Conservation (phyloP, 2,329 filamentous ascomycete species). For the Colletotrichum simmondsii region DNA sequence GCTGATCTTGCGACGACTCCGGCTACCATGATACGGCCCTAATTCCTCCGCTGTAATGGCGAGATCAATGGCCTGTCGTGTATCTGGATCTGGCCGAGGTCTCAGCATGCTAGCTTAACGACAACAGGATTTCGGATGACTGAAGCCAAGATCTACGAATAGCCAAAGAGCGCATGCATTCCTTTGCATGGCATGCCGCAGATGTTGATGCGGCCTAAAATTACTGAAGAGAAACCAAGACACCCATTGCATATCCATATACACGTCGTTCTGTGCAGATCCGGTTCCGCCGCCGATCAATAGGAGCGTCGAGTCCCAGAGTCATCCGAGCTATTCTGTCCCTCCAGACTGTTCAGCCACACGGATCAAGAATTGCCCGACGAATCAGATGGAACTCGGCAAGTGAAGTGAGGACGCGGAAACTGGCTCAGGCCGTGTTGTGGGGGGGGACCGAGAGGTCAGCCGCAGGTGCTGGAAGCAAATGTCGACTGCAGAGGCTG, state of each 20-base stretch:
- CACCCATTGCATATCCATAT: too few species aligned
- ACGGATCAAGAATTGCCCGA: neutral
- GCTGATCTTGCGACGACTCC: neutral
- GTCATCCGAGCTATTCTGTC: neutral
- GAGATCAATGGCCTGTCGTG: neutral
- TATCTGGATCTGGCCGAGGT: neutral
- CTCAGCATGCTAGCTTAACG: neutral
- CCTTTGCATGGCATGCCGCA: neutral
- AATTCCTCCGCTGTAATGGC: neutral
- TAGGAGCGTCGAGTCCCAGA: neutral
- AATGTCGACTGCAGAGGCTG: neutral
- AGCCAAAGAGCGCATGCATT: neutral
- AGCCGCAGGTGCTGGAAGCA: neutral
- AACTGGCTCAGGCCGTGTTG: slow-evolving; percentile 26
- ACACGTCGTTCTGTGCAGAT: neutral
- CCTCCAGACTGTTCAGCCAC: slow-evolving; percentile 18
- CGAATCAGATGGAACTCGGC: slow-evolving; percentile 17
- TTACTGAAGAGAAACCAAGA: neutral
- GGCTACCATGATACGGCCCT: neutral
- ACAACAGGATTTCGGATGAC: neutral
- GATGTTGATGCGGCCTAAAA: neutral
- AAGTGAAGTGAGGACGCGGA: neutral
- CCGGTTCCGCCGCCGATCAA: neutral
- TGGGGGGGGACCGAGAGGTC: neutral
- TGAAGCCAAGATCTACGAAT: slow-evolving; percentile 3